Evolutionary conservation across 441 rosid species (phyloP).

Genomic region (Theobroma grandiflorum): DNA sequence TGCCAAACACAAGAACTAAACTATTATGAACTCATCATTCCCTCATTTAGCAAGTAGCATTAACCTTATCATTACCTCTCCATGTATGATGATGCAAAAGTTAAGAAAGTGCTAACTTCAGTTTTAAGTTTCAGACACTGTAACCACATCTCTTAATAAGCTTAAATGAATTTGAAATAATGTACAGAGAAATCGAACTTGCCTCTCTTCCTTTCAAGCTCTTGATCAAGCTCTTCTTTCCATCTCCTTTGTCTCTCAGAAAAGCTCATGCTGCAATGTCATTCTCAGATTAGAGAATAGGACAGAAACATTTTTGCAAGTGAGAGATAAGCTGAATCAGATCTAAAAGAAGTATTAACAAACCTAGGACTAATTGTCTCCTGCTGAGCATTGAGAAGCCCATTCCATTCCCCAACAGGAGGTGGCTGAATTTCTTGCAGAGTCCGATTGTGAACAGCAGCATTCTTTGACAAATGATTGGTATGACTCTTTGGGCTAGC

Average conservation of each 20-base stretch:
- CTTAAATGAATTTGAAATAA: slow-evolving; percentile 7
- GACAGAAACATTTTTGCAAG: neutral
- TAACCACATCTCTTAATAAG: neutral
- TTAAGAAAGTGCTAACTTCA: slow-evolving; percentile 4
- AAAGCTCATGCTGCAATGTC: slow-evolving; percentile 54
- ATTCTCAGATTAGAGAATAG: slow-evolving; percentile 20
- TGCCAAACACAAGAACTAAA: neutral
- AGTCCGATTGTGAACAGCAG: slow-evolving; percentile 44
- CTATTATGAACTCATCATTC: neutral
- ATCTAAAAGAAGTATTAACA: slow-evolving; percentile 28
- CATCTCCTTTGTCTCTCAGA: slow-evolving; percentile 60
- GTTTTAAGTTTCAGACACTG: neutral
- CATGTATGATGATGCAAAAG: neutral
- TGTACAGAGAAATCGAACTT: slow-evolving; percentile 38
- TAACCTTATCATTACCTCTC: neutral
- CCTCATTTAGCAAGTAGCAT: neutral
- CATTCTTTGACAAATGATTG: slow-evolving; percentile 47
- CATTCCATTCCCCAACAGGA: slow-evolving; percentile 55
- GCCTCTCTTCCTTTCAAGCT: slow-evolving; percentile 63
- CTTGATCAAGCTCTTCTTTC: slow-evolving; percentile 75
- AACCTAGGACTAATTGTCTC: slow-evolving; percentile 64
- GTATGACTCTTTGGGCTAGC: slow-evolving; percentile 45
- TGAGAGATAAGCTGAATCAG: slow-evolving; percentile 5
- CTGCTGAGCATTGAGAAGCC: slow-evolving; percentile 42
- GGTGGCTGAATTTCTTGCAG: slow-evolving; percentile 70